Conservation (phyloP, 495 filamentous ascomycete genomes). For the Penicillium daleae region DNA sequence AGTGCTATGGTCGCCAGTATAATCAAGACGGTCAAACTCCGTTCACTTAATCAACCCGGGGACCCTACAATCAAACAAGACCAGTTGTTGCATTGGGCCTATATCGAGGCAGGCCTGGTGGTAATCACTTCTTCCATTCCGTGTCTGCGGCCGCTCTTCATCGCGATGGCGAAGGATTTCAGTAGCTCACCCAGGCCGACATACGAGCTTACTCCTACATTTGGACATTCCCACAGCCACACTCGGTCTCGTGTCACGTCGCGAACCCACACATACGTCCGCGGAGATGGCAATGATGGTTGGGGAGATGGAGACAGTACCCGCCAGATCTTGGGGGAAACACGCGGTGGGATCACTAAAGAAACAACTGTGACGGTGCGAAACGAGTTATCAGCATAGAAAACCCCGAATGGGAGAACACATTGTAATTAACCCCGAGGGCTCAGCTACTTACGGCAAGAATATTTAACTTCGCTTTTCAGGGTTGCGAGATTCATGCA, state of each 20-base stretch:
- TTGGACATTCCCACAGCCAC: not conserved
- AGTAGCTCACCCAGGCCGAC: not conserved
- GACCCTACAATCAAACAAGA: not conserved
- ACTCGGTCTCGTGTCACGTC: not conserved
- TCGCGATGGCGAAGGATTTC: not conserved
- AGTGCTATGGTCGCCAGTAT: not conserved
- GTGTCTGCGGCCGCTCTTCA: not conserved
- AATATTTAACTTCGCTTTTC: not conserved
- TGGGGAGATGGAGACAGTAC: not conserved
- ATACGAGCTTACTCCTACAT: not conserved
- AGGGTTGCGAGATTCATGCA: too few species aligned
- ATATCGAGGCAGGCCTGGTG: not conserved
- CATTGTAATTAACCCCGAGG: not conserved
- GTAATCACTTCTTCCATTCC: not conserved
- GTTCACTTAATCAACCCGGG: not conserved
- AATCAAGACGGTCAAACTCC: not conserved
- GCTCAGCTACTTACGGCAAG: not conserved
- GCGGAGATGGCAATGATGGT: not conserved
- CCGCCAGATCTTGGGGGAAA: not conserved
- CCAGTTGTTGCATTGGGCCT: not conserved
- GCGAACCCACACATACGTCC: not conserved
- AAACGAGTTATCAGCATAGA: not conserved
- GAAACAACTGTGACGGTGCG: not conserved
- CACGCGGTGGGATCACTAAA: not conserved
- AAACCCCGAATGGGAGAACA: not conserved